These are phyloP conservation scores for Colletotrichum spinosum DNA, from an alignment of 2,329 filamentous ascomycete species.

Conservation along the genomic window DNA sequence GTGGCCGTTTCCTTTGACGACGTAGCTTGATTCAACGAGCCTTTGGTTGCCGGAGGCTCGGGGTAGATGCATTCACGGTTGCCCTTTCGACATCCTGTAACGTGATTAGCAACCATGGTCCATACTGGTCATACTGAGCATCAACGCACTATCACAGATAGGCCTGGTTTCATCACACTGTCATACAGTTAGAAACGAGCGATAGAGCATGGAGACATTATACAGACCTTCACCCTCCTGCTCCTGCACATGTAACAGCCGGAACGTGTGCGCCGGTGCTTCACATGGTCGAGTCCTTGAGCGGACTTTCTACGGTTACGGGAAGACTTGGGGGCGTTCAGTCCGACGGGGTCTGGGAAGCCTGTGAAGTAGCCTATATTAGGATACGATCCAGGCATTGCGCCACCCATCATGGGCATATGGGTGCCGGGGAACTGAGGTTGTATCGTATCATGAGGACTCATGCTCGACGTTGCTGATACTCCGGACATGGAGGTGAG, in stretches of 20 bases:
- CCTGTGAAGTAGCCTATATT: conserved; percentile 62
- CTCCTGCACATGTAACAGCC: conserved; percentile 93
- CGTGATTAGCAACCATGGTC: conserved; percentile 42
- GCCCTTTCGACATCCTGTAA: conserved; percentile 87
- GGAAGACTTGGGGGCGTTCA: conserved; percentile 60
- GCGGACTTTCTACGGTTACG: conserved; percentile 64
- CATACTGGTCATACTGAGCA: conserved; percentile 26
- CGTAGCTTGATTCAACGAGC: conserved; percentile 45
- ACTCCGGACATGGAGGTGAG: conserved; percentile 63
- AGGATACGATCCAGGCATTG: conserved; percentile 57
- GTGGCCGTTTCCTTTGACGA: conserved; percentile 52
- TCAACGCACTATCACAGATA: conserved; percentile 78
- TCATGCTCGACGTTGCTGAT: conserved; percentile 51
- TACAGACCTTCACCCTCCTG: conserved; percentile 81
- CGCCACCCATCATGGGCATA: conserved; percentile 44
- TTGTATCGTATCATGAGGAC: conserved; percentile 54
- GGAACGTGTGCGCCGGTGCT: conserved; percentile 92
- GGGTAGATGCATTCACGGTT: conserved; percentile 92
- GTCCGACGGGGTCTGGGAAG: conserved; percentile 62
- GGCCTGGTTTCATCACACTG: conserved; percentile 93
- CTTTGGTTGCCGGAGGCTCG: conserved; percentile 67
- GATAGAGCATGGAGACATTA: not conserved
- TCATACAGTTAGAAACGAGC: conserved; percentile 33
- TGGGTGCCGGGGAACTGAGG: conserved; percentile 49
- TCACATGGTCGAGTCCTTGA: conserved; percentile 76